Evolutionary conservation across 148 eudicot genomes (phyloP), one percentile per base, ranked within the genome.

Genomic region (Diospyros kaki): DNA sequence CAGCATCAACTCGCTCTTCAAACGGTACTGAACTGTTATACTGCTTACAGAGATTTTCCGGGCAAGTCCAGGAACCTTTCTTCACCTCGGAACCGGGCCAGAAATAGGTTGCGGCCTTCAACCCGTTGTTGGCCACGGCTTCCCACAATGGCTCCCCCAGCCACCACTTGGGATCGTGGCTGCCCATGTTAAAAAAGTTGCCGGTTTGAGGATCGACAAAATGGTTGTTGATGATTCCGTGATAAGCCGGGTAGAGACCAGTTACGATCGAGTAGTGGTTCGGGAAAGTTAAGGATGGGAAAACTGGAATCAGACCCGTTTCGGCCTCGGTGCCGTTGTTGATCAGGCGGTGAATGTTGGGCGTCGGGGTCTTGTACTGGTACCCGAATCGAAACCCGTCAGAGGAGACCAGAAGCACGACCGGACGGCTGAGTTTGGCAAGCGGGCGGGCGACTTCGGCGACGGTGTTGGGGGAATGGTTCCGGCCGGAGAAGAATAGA

Each of bases 311-410:
- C 17, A 91, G 17, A 9, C 96, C 96, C 13, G 48, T 42, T 43
- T 85, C 76, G 17, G 93, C 96, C 75, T 87, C 92, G 18, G 92
- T 91, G 7, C 93, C 96, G 45, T 91, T 87, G 15, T 56, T 39
- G 70, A 90, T 90, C 18, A 90, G 65, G 0, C 88, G 79, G 17
- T 81, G 72, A 58, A 91, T 89, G 68, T 87, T 85, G 9, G 96
- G 96, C 1, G 82, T 77, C 4, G 61, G 63, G 58, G 93, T 76
- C 58, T 91, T 91, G 85, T 55, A 86, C 69, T 91, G 93, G 78
- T 89, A 87, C 6, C 96, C 93, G 72, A 91, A 91, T 41, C 93
- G 89, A 60, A 91, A 91, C 43, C 93, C 93, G 9, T 89, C 96
- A 1, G 88, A 89, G 68, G 92, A 91, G n/a, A 91, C 80, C 14